Conservation (phyloP, 1,284 basidiomycete genomes). For the Cystobasidiaceae sp. region DNA sequence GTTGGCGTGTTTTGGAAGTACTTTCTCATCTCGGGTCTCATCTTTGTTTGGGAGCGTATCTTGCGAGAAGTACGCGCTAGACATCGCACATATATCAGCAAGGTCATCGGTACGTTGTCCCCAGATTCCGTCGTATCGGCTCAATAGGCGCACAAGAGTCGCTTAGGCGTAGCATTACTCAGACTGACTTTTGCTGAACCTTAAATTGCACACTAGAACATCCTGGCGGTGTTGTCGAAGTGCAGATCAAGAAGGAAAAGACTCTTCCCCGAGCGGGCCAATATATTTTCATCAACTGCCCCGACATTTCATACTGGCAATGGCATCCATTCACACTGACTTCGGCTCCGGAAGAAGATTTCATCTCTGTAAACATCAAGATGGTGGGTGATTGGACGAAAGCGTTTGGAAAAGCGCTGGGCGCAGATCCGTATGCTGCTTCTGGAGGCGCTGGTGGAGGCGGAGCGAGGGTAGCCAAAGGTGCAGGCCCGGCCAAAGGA, state of each 20-base stretch:
- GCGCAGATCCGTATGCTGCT: too few relatives aligned
- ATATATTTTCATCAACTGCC: constrained; percentile 76
- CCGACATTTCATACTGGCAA: constrained; percentile 83
- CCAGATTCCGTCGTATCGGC: background rate
- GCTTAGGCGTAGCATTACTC: background rate
- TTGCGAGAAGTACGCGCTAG: constrained; percentile 79
- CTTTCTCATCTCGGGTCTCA: constrained; percentile 76
- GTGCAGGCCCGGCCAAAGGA: too few relatives aligned
- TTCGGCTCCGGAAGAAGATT: constrained; percentile 76
- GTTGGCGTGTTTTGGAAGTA: constrained; percentile 86
- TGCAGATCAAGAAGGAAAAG: constrained; percentile 91
- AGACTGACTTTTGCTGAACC: background rate
- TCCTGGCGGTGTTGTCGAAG: constrained; percentile 79
- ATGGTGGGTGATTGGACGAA: constrained; percentile 77
- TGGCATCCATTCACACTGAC: constrained; percentile 90
- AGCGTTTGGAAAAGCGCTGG: constrained; percentile 65
- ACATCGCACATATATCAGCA: constrained; percentile 80
- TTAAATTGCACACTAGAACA: constrained; percentile 58
- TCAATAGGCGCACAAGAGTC: too few relatives aligned
- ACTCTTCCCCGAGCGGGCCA: constrained; percentile 50
- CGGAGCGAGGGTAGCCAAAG: too few relatives aligned
- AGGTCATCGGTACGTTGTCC: constrained; percentile 58
- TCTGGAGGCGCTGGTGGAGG: too few relatives aligned
- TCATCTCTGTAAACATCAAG: constrained; percentile 82
- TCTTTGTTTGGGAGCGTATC: constrained; percentile 78